Percentiles rank a stretch among this genome's conserved stretches.
phyloP scores from a whole-genome alignment of 2,329 filamentous ascomycete species.

The Ceratocystis variospora region DNA sequence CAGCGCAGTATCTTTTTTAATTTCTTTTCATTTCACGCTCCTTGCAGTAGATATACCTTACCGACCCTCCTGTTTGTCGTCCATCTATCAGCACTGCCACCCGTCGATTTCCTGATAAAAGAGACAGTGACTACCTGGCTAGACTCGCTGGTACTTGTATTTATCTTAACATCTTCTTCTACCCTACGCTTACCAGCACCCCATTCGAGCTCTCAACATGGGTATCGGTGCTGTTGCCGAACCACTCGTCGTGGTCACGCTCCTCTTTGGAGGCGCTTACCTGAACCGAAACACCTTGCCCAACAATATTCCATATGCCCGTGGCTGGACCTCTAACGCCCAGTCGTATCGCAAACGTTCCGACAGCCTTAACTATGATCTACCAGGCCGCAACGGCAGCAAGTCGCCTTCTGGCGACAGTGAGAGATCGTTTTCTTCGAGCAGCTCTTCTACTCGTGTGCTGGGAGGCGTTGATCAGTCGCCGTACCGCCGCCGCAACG shows the following conservation, averaged over 20 bases:
- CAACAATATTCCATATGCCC: slow-evolving; percentile 18
- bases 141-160: neutral
- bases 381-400: slow-evolving; percentile 6
- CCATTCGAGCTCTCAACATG: slow-evolving; percentile 23
- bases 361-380: slow-evolving; percentile 19
- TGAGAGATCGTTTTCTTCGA: slow-evolving; percentile 17
- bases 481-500: slow-evolving; percentile 19
- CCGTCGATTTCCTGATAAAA: neutral
- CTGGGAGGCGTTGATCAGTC: slow-evolving; percentile 19
- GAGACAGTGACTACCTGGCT: neutral
- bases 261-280: slow-evolving; percentile 33
- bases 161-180: neutral
- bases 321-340: slow-evolving; percentile 17
- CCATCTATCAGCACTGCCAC: neutral
- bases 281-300: slow-evolving; percentile 30
- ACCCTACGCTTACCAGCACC: neutral
- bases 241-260: slow-evolving; percentile 31
- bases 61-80: neutral
- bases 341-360: slow-evolving; percentile 20
- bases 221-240: slow-evolving; percentile 31
- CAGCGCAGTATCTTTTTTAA: slow-evolving; percentile 7
- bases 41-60: neutral
- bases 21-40: neutral
- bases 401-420: slow-evolving; percentile 19
- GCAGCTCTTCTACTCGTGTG: slow-evolving; percentile 18